Conservation (phyloP, 2,329 filamentous ascomycete species). For the Penicillium sp. region DNA sequence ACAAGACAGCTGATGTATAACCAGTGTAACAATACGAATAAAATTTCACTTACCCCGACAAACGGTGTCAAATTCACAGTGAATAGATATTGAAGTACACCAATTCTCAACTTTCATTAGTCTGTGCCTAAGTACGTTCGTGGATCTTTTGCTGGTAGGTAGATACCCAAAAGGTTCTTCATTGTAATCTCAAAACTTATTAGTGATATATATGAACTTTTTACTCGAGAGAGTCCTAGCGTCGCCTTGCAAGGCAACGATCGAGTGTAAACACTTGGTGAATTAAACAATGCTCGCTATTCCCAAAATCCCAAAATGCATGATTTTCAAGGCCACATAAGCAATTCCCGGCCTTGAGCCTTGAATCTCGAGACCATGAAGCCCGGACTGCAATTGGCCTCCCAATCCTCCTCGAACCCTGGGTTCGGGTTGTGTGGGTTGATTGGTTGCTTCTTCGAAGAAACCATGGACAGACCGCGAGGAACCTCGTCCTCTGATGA, state of each 20-base stretch:
- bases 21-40: not conserved
- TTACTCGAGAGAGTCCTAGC: not conserved
- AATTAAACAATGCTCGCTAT: not conserved
- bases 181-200: not conserved
- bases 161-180: not conserved
- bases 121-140: not conserved
- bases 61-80: not conserved
- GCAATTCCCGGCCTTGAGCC: not conserved
- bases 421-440: not conserved
- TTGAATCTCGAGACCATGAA: not conserved
- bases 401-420: not conserved
- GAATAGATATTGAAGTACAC: not conserved
- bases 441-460: not conserved
- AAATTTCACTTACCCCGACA: not conserved
- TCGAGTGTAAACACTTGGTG: not conserved
- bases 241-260: not conserved
- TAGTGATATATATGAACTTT: not conserved
- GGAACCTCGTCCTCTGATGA: not conserved
- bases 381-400: not conserved
- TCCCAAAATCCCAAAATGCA: not conserved
- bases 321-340: not conserved
- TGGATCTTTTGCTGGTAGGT: not conserved
- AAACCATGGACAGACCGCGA: not conserved
- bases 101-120: not conserved
- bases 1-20: not conserved